Conservation (phyloP, 1,284 basidiomycete genomes). For the Trichosporon coremiiforme region DNA sequence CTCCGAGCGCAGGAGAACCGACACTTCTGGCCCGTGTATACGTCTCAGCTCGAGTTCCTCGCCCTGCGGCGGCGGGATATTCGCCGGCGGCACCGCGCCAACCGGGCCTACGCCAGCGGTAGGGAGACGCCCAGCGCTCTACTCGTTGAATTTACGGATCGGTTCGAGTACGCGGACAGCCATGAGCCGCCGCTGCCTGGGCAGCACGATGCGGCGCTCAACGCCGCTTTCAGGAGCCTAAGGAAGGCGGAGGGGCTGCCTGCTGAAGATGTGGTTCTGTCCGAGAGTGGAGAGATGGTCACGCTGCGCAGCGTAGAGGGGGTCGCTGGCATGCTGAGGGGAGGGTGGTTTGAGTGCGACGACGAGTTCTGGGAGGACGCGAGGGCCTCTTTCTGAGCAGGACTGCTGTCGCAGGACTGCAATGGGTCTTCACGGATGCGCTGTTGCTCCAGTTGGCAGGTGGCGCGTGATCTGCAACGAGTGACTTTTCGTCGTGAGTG, state of each 20-base stretch:
- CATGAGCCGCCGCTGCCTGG: background rate
- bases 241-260: background rate
- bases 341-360: conserved; percentile 16
- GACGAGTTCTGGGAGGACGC: conserved; percentile 14
- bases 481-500: no score
- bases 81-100: background rate
- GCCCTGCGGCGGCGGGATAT: background rate
- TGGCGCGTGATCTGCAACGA: no score
- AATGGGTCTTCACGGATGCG: no score
- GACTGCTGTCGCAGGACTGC: no score
- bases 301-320: background rate
- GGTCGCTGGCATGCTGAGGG: background rate
- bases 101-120: background rate
- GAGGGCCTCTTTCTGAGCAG: background rate
- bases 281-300: background rate
- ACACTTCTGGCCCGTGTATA: conserved; percentile 13
- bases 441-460: no score
- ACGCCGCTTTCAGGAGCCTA: background rate
- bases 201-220: background rate
- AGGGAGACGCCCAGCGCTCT: background rate
- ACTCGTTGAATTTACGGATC: background rate
- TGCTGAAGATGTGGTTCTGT: conserved; percentile 1
- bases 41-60: background rate
- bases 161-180: background rate
- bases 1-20: background rate